Evolutionary conservation across 2,329 filamentous ascomycete genomes (phyloP), one percentile per base, ranked within the genome.

Genomic region (Diaporthe sp.): DNA sequence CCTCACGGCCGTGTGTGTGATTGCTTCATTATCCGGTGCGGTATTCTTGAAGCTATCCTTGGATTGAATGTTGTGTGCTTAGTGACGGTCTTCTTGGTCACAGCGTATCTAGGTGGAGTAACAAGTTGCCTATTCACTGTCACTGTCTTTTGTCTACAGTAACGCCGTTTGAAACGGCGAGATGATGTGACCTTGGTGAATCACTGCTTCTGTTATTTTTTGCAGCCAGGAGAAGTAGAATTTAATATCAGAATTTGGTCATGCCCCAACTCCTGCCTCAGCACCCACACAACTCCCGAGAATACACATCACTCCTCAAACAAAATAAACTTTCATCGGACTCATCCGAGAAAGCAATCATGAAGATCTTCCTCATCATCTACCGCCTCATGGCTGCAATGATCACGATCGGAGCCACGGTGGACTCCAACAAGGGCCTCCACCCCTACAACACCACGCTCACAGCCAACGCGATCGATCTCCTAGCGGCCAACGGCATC

Each of bases 401-500:
- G 17, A 10, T 33, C 42, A 10, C 42, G 42, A 9, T 15, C 2
- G 15, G 42, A 17, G 17, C 22, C 17, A 19, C 9, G 8, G 3
- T 9, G 25, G 13, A 12, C 10, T 5, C n/a, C n/a, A n/a, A 30
- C 33, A 1, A 4, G 15, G 15, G 1, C 30, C 8, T 2, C 33
- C 1, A 2, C n/a, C 2, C n/a, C 10, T n/a, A 61, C 30, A 40
- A 4, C 55, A 22, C 17, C 22, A 7, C 7, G 1, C 57, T 61
- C 1, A n/a, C 15, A 25, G 13, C 69, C 69, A 54, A 61, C 55
- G 69, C 69, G 2, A 40, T 40, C 55, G 69, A 71, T 15, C 17
- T 52, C n/a, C 69, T 71, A 5, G 12, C 33, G 15, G 10, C 55
- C 30, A 28, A 71, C 42, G 69, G 33, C 69, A 40, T 71, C 54